Evolutionary conservation across 257 asterid species (phyloP).

Genomic region (Rauvolfia tetraphylla): DNA sequence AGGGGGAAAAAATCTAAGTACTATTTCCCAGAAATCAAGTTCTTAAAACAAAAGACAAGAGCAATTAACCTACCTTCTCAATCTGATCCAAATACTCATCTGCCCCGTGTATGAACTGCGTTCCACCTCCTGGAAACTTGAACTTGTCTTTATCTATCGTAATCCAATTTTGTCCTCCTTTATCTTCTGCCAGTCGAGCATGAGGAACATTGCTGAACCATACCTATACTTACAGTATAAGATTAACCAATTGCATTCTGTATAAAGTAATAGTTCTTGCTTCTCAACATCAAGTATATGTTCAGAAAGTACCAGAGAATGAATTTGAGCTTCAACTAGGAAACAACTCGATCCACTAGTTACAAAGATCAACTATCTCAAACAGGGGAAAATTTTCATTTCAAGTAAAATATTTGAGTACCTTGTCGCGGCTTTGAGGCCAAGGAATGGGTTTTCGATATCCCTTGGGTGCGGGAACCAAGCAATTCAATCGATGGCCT

Average conservation of each 20-base stretch:
- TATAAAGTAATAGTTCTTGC: too few relatives aligned
- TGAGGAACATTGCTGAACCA: constrained; percentile 99
- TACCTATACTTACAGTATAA: constrained; percentile 42
- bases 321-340: background rate
- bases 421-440: constrained; percentile 98
- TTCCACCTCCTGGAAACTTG: constrained; percentile 98
- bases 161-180: constrained; percentile 98
- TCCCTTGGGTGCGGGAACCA: constrained; percentile 86
- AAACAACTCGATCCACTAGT: background rate
- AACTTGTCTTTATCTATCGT: constrained; percentile 71
- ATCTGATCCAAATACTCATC: constrained; percentile 89
- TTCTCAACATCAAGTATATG: background rate
- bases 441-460: constrained; percentile 71
- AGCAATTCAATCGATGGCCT: constrained; percentile 63
- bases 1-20: background rate
- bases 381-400: background rate
- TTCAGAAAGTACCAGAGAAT: background rate
- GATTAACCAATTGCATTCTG: background rate
- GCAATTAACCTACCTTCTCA: constrained; percentile 52
- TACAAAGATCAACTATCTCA: background rate
- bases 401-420: background rate
- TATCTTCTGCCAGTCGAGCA: constrained; percentile 85
- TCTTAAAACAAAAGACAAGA: background rate
- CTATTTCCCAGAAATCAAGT: background rate
- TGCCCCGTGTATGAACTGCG: constrained; percentile 96